These are phyloP conservation scores for Stemphylium lycopersici DNA, from an alignment of 2,329 filamentous ascomycete genomes.

Conservation along the genomic window DNA sequence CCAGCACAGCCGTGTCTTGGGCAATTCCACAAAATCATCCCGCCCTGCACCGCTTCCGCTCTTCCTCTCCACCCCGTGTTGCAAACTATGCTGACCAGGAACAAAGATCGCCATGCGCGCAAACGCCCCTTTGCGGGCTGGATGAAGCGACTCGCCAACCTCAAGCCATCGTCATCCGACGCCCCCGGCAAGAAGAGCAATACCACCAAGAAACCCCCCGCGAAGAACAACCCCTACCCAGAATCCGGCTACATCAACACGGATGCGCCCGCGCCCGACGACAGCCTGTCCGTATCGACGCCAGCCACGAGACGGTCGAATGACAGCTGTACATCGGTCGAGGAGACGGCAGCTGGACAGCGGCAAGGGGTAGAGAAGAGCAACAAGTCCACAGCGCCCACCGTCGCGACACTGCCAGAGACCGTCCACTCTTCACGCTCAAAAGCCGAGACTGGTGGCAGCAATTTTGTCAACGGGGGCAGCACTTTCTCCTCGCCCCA, in stretches of 20 bases:
- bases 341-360: conserved; percentile 56
- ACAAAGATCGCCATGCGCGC: conserved; percentile 72
- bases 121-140: conserved; percentile 88
- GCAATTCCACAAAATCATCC: neutral
- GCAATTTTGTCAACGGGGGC: conserved; percentile 66
- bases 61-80: neutral
- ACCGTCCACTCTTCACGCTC: conserved; percentile 78
- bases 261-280: conserved; percentile 43
- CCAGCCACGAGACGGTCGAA: conserved; percentile 48
- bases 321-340: conserved; percentile 64
- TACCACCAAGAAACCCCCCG: conserved; percentile 63
- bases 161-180: conserved; percentile 77
- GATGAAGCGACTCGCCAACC: conserved; percentile 91
- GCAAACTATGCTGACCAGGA: conserved; percentile 29
- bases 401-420: conserved; percentile 82
- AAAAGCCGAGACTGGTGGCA: conserved; percentile 77
- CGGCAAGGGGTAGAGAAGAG: conserved; percentile 64
- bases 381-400: conserved; percentile 76
- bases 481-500: conserved; percentile 83
- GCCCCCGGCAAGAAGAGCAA: conserved; percentile 53
- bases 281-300: conserved; percentile 57
- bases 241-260: conserved; percentile 70
- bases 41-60: conserved; percentile 6
- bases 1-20: conserved; percentile 32
- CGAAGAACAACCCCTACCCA: conserved; percentile 91